phyloP scores from a whole-genome alignment of 768 basidiomycete species.

The Floccularia luteovirens region DNA sequence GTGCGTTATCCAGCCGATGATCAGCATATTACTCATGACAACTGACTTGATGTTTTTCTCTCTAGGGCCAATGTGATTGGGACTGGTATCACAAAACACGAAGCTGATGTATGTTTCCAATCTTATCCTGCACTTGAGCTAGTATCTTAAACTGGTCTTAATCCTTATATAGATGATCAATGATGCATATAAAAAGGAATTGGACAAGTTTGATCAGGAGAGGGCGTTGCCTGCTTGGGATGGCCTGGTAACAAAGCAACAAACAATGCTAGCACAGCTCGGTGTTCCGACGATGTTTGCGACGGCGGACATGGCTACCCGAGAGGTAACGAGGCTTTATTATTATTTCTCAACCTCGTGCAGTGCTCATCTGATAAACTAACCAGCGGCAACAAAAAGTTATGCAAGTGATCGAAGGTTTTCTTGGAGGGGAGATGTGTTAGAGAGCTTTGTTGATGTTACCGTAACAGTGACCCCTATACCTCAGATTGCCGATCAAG shows the following conservation, averaged over 20 bases:
- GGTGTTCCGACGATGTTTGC: slow-evolving; percentile 69
- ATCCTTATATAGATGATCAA: slow-evolving; percentile 45
- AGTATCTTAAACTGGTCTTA: neutral
- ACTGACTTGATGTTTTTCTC: slow-evolving; percentile 2
- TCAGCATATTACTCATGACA: neutral
- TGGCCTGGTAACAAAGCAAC: slow-evolving; percentile 63
- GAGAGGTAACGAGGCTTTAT: no score
- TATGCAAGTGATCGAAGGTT: slow-evolving; percentile 59
- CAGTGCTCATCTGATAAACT: neutral
- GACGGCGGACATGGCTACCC: slow-evolving; percentile 36
- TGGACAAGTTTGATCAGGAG: slow-evolving; percentile 63
- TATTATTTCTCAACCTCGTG: no score
- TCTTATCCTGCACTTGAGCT: slow-evolving; percentile 1
- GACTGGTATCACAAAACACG: slow-evolving; percentile 56
- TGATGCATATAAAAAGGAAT: slow-evolving; percentile 54
- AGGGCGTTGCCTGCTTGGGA: slow-evolving; percentile 73
- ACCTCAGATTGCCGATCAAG: no score
- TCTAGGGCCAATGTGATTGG: slow-evolving; percentile 63
- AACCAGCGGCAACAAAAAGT: slow-evolving; percentile 61
- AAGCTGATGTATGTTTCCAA: slow-evolving; percentile 45
- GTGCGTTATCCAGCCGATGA: slow-evolving; percentile 22
- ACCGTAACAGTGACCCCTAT: no score
- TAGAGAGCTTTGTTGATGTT: neutral
- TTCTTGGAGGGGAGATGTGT: slow-evolving; percentile 21
- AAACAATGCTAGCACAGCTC: slow-evolving; percentile 49